These are phyloP conservation scores for Calonectria fujianensis DNA, from an alignment of 2,329 filamentous ascomycete species.

Conservation along the genomic window DNA sequence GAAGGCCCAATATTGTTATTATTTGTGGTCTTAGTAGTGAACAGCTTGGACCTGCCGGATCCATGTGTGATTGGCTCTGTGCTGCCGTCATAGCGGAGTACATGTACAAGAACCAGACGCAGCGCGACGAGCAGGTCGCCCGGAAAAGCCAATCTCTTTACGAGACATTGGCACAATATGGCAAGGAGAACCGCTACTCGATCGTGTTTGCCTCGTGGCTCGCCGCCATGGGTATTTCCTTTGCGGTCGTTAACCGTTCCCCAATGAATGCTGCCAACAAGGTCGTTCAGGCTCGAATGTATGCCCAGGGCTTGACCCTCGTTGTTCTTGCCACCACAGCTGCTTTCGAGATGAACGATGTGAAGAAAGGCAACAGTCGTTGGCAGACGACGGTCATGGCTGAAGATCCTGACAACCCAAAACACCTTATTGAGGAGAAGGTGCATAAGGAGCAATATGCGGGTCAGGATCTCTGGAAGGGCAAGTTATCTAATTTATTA, in stretches of 20 bases:
- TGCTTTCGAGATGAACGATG: constrained; percentile 87
- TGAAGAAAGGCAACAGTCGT: constrained; percentile 74
- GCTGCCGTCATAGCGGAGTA: constrained; percentile 52
- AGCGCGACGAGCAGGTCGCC: constrained; percentile 72
- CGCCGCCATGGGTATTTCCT: constrained; percentile 83
- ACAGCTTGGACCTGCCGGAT: too few species aligned
- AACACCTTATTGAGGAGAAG: too few species aligned
- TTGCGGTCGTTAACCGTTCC: constrained; percentile 85
- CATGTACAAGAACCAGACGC: constrained; percentile 78
- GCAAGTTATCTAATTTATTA: constrained; percentile 65
- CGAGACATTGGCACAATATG: constrained; percentile 82
- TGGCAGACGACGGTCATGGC: constrained; percentile 74
- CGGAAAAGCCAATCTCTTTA: constrained; percentile 73
- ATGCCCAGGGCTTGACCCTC: constrained; percentile 91
- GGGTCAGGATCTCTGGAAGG: constrained; percentile 95
- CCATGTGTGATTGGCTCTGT: too few species aligned
- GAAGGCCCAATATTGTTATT: too few species aligned
- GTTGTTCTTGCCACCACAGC: constrained; percentile 88
- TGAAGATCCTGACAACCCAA: constrained; percentile 74
- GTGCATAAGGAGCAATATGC: constrained; percentile 83
- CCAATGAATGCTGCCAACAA: constrained; percentile 86
- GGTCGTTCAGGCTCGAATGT: constrained; percentile 94
- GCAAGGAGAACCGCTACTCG: constrained; percentile 86
- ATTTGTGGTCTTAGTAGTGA: too few species aligned
- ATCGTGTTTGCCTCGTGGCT: constrained; percentile 91